Evolutionary conservation across 768 basidiomycete species (phyloP).

Genomic region (Lactifluus piperatus): DNA sequence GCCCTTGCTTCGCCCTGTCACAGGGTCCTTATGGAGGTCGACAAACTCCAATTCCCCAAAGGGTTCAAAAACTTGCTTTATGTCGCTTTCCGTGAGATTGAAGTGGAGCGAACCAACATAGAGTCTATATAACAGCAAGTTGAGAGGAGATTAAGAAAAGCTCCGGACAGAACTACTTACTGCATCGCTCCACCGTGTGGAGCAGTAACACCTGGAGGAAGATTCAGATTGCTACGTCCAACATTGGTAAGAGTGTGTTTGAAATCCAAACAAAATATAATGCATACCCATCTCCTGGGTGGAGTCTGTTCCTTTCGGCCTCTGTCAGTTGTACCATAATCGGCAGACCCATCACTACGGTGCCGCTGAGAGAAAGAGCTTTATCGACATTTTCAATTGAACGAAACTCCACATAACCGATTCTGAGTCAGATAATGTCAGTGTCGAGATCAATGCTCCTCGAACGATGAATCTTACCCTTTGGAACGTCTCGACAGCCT

Average conservation of each 20-base stretch:
- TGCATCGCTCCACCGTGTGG: slow-evolving; percentile 69
- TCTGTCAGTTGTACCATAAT: slow-evolving; percentile 96
- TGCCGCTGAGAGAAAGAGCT: slow-evolving; percentile 84
- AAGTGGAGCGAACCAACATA: slow-evolving; percentile 97
- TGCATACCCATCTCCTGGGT: slow-evolving; percentile 79
- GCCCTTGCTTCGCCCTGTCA: slow-evolving; percentile 93
- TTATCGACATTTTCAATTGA: slow-evolving; percentile 85
- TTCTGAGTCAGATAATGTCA: slow-evolving; percentile 32
- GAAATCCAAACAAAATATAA: background rate
- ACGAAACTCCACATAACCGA: slow-evolving; percentile 97
- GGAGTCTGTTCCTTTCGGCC: slow-evolving; percentile 86
- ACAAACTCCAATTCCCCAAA: slow-evolving; percentile 98
- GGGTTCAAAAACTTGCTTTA: slow-evolving; percentile 98
- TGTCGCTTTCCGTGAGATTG: slow-evolving; percentile 93
- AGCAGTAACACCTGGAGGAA: slow-evolving; percentile 77
- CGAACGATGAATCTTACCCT: slow-evolving; percentile 51
- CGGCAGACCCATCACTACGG: slow-evolving; percentile 96
- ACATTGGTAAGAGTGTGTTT: slow-evolving; percentile 11
- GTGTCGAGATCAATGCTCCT: too few relatives aligned
- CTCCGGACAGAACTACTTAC: slow-evolving; percentile 38
- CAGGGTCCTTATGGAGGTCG: slow-evolving; percentile 91
- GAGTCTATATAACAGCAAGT: slow-evolving; percentile 43
- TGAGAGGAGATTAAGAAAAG: slow-evolving; percentile 13
- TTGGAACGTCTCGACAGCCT: slow-evolving; percentile 93
- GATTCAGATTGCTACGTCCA: slow-evolving; percentile 55